These are phyloP conservation scores for Termitomyces sp. DNA, from an alignment of 768 basidiomycete genomes.

Conservation along the genomic window DNA sequence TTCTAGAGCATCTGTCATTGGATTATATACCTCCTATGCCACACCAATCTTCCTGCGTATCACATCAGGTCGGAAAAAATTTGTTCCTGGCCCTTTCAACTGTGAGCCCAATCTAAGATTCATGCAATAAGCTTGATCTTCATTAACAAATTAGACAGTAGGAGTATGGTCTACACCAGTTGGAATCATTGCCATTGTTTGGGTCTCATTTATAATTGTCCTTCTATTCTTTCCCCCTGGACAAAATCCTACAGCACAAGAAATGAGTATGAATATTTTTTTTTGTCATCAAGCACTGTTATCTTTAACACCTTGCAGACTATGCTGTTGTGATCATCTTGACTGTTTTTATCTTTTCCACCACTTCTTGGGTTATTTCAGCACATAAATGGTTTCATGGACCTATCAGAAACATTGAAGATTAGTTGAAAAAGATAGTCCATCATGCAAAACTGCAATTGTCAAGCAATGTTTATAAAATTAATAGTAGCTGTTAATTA, in stretches of 20 bases:
- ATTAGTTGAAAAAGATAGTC: neutral
- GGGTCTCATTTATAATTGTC: neutral
- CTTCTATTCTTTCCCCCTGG: constrained; percentile 1
- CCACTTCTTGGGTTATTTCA: neutral
- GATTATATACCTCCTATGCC: constrained; percentile 64
- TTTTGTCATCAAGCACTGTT: neutral
- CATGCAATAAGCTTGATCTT: neutral
- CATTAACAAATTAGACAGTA: neutral
- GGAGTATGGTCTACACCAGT: neutral
- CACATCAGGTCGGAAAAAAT: constrained; percentile 56
- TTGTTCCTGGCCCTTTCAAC: constrained; percentile 39
- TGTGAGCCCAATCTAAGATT: neutral
- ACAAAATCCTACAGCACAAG: neutral
- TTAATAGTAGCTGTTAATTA: neutral
- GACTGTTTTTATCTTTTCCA: neutral
- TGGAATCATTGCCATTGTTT: neutral
- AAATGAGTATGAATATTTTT: neutral
- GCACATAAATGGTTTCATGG: neutral
- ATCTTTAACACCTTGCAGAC: neutral
- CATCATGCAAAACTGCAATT: neutral
- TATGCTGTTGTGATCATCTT: constrained; percentile 1
- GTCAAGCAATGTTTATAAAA: neutral
- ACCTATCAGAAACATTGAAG: neutral
- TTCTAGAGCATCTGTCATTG: constrained; percentile 63
- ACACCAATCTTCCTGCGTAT: constrained; percentile 68